Percentiles rank a stretch among this genome's conserved stretches.
phyloP scores from a whole-genome alignment of 108 stramenopile species.

The Nitzschia inconspicua region DNA sequence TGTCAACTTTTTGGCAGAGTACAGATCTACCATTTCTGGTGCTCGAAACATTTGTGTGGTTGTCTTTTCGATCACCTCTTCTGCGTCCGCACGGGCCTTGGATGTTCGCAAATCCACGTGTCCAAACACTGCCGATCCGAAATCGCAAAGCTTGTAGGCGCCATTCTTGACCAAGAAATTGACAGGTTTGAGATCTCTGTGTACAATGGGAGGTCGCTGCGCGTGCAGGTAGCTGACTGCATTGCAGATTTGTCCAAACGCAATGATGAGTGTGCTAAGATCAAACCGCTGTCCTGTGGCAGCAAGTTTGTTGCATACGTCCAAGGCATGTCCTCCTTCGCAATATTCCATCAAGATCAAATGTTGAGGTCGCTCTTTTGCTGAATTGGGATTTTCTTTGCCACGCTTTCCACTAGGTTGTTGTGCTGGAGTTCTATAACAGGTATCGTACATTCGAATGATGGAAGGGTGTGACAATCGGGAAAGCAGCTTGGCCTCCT shows the following conservation, averaged over 20 bases:
- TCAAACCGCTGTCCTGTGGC: slow-evolving; percentile 46
- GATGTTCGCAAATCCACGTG: slow-evolving; percentile 77
- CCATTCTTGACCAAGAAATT: slow-evolving; percentile 93
- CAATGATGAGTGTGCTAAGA: slow-evolving; percentile 72
- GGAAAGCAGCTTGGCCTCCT: slow-evolving; percentile 76
- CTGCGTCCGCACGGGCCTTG: slow-evolving; percentile 66
- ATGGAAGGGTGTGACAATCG: slow-evolving; percentile 68
- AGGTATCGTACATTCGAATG: slow-evolving; percentile 61
- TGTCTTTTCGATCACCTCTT: slow-evolving; percentile 88
- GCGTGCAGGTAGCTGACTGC: slow-evolving; percentile 86
- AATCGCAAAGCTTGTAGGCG: slow-evolving; percentile 91
- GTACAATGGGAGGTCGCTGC: slow-evolving; percentile 88
- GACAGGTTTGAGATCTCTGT: slow-evolving; percentile 97
- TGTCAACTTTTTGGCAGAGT: slow-evolving; percentile 82
- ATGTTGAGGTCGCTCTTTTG: slow-evolving; percentile 64
- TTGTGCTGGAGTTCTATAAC: slow-evolving; percentile 32
- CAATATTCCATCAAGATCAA: slow-evolving; percentile 93
- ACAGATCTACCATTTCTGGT: slow-evolving; percentile 96
- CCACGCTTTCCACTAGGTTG: slow-evolving; percentile 4
- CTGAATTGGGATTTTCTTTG: slow-evolving; percentile 7
- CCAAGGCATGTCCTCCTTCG: slow-evolving; percentile 87
- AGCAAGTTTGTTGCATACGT: slow-evolving; percentile 67
- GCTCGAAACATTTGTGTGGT: slow-evolving; percentile 97
- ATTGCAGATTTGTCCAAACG: slow-evolving; percentile 85
- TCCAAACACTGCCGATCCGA: slow-evolving; percentile 86